These are phyloP conservation scores for Pseudocercospora ulei DNA, from an alignment of 2,329 filamentous ascomycete genomes.

Conservation along the genomic window DNA sequence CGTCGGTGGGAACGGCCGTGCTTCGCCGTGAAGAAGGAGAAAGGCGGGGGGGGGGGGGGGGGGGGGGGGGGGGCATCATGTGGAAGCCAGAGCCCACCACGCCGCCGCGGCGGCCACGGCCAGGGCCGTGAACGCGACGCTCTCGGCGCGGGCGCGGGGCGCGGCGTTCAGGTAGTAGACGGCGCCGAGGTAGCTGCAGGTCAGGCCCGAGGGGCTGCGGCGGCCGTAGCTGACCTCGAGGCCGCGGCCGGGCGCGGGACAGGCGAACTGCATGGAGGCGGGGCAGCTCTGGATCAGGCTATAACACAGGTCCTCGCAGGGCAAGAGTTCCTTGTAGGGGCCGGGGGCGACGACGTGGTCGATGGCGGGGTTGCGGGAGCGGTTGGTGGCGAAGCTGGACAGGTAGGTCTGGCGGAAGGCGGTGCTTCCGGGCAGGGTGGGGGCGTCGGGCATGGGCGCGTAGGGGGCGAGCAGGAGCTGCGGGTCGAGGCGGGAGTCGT, in stretches of 20 bases:
- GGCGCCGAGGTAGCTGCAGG: conserved; percentile 34
- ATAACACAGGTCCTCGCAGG: conserved; percentile 81
- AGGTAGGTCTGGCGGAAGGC: conserved; percentile 30
- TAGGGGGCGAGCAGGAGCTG: conserved; percentile 25
- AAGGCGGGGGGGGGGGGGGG: too few species aligned
- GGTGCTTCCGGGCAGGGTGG: conserved; percentile 28
- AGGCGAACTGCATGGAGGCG: conserved; percentile 61
- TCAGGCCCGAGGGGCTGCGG: conserved; percentile 26
- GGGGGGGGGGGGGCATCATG: too few species aligned
- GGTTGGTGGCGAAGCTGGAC: conserved; percentile 30
- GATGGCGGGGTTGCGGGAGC: conserved; percentile 35
- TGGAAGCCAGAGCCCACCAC: background rate
- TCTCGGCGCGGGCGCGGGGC: background rate
- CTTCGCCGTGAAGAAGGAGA: too few species aligned
- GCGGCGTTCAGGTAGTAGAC: conserved; percentile 31
- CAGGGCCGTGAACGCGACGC: conserved; percentile 1
- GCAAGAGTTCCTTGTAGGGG: conserved; percentile 86
- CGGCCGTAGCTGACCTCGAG: conserved; percentile 46
- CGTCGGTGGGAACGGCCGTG: too few species aligned
- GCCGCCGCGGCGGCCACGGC: conserved; percentile 4
- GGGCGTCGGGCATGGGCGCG: conserved; percentile 31
- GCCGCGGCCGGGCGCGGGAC: conserved; percentile 49
- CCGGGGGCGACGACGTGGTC: conserved; percentile 65
- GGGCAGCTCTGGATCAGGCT: conserved; percentile 78
- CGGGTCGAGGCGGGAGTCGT: conserved; percentile 24